Base-by-base conservation (phyloP, 768 basidiomycete species). In the Dacryopinax spathularia region DNA sequence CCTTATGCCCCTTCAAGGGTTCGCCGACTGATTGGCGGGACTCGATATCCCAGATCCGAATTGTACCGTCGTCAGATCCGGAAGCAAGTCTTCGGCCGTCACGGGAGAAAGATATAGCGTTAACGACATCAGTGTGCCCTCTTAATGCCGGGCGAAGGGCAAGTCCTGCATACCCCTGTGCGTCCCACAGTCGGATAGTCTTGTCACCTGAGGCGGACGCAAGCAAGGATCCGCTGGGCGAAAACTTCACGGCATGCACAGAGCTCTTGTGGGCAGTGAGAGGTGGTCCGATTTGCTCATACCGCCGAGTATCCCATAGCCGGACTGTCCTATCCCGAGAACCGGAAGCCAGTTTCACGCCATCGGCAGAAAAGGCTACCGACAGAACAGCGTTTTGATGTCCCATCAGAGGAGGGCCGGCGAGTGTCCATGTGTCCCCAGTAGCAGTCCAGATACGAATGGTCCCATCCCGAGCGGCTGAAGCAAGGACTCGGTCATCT, bases 381-480 rank as follows among this genome's bases (percentile, higher is more conserved):
- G 7, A 41, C 39, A 41, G 7, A 18, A 41, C 39, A 18, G 7
- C 39, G 39, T 5, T 18, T 18, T 6, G 16, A 18, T 41, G 39
- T 6, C 39, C 39, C 15, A 16, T 31, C 33, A 64, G 35, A 3
- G 43, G 48, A 3, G 60, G 20, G 6, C 63, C 56, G 5, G 22
- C 22, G 18, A 22, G 6, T 15, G 16, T 5, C 18, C 39, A 15
- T 41, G 39, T 18, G 18, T 41, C 39, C n/a, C n/a, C n/a, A n/a
- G n/a, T n/a, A 18, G 18, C 39, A 22, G 37, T 25, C 61, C 61
- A 62, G 2, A 62, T 22, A 12, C 61, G 61, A n/a, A 65, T 41
- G 25, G 77, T 73, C 22, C 73, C 75, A 62, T 81, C 80, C 35
- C 79, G 72, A 37, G 75, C 75, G 1, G 75, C 77, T 7, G 79